Conservation (phyloP, 1,284 basidiomycete species). For the Cerioporus squamosus region DNA sequence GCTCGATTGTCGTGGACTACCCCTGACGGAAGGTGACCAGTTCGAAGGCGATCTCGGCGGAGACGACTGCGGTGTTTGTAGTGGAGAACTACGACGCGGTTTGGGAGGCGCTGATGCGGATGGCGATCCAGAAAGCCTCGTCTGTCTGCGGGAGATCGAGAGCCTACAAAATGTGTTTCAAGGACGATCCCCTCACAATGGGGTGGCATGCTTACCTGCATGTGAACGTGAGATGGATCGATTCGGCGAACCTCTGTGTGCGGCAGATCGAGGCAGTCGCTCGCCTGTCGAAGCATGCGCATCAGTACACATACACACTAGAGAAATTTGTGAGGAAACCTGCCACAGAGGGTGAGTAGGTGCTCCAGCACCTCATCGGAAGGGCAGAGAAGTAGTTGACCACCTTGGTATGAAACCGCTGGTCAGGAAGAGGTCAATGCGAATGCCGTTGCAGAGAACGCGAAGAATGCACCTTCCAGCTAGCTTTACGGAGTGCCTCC, state of each 20-base stretch:
- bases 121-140: not conserved
- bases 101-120: not conserved
- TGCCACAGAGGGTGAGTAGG: conserved; percentile 10
- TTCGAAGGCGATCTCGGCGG: conserved; percentile 16
- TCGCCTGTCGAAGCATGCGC: not conserved
- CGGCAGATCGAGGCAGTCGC: not conserved
- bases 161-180: not conserved
- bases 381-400: conserved; percentile 13
- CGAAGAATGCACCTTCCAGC: conserved; percentile 11
- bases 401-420: conserved; percentile 18
- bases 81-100: not conserved
- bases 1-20: not conserved
- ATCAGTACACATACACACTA: no score
- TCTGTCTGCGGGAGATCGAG: not conserved
- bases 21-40: conserved; percentile 19
- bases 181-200: not conserved
- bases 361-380: conserved; percentile 16
- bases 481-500: conserved; percentile 13
- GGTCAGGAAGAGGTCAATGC: not conserved
- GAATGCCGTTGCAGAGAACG: no score
- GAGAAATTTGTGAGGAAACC: not conserved
- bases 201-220: no score
- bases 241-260: no score
- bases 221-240: no score
- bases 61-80: conserved; percentile 2